Percentiles rank a stretch among this genome's conserved stretches.
phyloP scores from a whole-genome alignment of 169 alveolate species.

The Theileria annulata region DNA sequence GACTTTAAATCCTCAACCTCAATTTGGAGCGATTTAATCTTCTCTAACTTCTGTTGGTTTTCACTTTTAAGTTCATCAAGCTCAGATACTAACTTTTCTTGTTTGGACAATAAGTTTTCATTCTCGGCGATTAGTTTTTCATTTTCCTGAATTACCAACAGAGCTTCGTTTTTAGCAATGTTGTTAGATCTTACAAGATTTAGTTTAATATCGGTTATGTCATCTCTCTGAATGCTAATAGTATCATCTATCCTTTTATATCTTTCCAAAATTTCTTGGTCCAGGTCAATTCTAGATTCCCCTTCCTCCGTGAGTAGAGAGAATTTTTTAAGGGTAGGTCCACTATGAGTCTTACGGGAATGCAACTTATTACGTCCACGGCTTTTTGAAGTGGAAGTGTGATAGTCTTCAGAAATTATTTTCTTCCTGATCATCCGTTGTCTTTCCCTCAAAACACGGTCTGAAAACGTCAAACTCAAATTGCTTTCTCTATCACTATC shows the following conservation, averaged over 20 bases:
- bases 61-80: background rate
- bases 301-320: background rate
- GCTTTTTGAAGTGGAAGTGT: background rate
- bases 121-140: background rate
- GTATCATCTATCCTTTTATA: conserved; percentile 1
- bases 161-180: background rate
- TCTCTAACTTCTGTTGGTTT: conserved; percentile 16
- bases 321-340: background rate
- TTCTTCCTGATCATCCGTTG: conserved; percentile 14
- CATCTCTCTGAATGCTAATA: background rate
- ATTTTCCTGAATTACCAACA: background rate
- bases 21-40: conserved; percentile 3
- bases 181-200: background rate
- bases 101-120: background rate
- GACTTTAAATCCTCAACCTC: conserved; percentile 20
- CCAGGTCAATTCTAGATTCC: background rate
- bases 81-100: conserved; percentile 2
- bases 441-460: conserved; percentile 28
- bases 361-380: background rate
- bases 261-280: background rate
- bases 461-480: conserved; percentile 22
- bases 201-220: conserved; percentile 4
- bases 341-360: background rate
- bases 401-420: background rate
- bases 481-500: background rate